phyloP scores from a whole-genome alignment of 2,329 filamentous ascomycete genomes.

The Penicillium fuscoglaucum region DNA sequence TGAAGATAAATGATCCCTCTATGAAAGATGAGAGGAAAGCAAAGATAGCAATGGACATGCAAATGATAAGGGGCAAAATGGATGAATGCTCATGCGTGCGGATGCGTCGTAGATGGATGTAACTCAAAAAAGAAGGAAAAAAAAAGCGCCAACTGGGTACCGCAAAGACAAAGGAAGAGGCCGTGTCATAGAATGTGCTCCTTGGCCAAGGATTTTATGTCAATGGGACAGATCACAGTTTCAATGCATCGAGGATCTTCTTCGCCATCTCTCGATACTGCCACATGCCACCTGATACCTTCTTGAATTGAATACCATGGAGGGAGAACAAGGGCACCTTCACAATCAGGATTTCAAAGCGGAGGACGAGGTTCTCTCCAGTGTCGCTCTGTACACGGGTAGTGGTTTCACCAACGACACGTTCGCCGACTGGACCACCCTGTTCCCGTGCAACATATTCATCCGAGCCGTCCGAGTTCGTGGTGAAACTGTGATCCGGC shows the following conservation, averaged over 20 bases:
- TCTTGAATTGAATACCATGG: constrained; percentile 98
- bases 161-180: neutral
- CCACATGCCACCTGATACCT: constrained; percentile 92
- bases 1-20: constrained; percentile 5
- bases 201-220: neutral
- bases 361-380: constrained; percentile 77
- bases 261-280: constrained; percentile 99
- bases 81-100: constrained; percentile 31
- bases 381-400: constrained; percentile 90
- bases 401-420: constrained; percentile 79
- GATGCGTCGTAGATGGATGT: constrained; percentile 29
- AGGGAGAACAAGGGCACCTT: constrained; percentile 91
- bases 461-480: constrained; percentile 82
- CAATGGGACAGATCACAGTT: constrained; percentile 56
- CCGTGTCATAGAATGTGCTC: neutral
- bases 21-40: constrained; percentile 10
- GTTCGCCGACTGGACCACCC: constrained; percentile 50
- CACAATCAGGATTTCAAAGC: constrained; percentile 96
- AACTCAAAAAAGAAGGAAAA: constrained; percentile 4
- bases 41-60: constrained; percentile 18
- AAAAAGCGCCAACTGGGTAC: constrained; percentile 8
- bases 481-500: constrained; percentile 70
- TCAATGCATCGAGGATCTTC: constrained; percentile 83
- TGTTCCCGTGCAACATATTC: constrained; percentile 61
- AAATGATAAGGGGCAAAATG: constrained; percentile 20